Percentiles rank a stretch among this genome's conserved stretches.
phyloP scores from a whole-genome alignment of 2,329 filamentous ascomycete species.

The Orbilia oligospora region DNA sequence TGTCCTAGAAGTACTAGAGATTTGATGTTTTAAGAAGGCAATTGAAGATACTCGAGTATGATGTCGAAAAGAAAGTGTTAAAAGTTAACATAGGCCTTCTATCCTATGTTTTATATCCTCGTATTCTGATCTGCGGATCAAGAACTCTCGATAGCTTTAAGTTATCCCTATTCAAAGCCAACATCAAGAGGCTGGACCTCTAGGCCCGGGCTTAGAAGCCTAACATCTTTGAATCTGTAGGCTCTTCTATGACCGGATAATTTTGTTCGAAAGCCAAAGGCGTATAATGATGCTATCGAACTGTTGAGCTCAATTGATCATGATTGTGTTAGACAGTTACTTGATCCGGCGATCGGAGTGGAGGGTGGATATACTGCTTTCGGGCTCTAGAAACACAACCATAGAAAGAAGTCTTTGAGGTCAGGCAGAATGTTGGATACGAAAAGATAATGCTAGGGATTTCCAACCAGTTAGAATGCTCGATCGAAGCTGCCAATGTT shows the following conservation, averaged over 20 bases:
- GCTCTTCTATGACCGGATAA: conserved; percentile 36
- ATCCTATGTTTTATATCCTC: conserved; percentile 26
- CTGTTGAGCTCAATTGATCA: conserved; percentile 53
- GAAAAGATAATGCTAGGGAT: background rate
- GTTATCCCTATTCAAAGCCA: background rate
- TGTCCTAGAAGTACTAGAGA: background rate
- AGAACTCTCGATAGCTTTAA: background rate
- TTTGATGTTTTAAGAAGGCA: background rate
- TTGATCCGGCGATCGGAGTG: conserved; percentile 22
- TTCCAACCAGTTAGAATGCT: background rate
- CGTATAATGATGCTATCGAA: conserved; percentile 16
- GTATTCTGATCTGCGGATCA: background rate
- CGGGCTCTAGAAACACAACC: conserved; percentile 8
- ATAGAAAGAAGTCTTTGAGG: conserved; percentile 20
- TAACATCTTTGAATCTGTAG: conserved; percentile 14
- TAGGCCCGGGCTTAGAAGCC: conserved; percentile 36
- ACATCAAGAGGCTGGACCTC: conserved; percentile 25
- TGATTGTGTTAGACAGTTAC: conserved; percentile 47
- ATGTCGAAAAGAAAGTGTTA: background rate
- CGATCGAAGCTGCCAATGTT: background rate
- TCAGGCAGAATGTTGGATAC: conserved; percentile 3
- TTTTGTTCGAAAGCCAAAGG: background rate
- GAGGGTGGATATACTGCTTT: conserved; percentile 20
- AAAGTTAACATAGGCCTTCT: background rate
- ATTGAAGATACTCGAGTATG: background rate